These are phyloP conservation scores for Fusarium verticillioides DNA, from an alignment of 2,329 filamentous ascomycete genomes.

Conservation along the genomic window DNA sequence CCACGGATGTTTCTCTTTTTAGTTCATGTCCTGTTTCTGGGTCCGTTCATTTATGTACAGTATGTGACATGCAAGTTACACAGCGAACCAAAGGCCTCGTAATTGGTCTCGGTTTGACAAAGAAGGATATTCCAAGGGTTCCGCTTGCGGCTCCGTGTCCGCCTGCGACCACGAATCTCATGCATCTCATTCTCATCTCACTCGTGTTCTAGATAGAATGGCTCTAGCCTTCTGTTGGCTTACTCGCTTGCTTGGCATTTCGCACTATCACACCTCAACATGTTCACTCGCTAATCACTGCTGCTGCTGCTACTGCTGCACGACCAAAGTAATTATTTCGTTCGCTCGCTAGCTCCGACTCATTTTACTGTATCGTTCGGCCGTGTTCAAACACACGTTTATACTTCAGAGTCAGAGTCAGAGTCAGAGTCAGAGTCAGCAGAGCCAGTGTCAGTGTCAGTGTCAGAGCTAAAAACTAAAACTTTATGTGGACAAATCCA, in stretches of 20 bases:
- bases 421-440: not conserved
- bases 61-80: constrained; percentile 5
- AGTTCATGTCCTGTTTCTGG: not conserved
- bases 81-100: constrained; percentile 14
- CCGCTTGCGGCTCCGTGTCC: constrained; percentile 21
- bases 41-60: constrained; percentile 1
- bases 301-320: constrained; percentile 5
- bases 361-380: constrained; percentile 9
- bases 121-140: constrained; percentile 17
- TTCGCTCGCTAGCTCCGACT: constrained; percentile 28
- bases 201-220: constrained; percentile 2
- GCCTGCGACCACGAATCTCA: not conserved
- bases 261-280: constrained; percentile 3
- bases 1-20: not conserved
- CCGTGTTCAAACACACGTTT: not conserved
- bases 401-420: not conserved
- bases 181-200: not conserved
- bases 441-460: not conserved
- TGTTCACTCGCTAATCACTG: constrained; percentile 22
- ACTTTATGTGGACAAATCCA: not conserved
- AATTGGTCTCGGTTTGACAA: constrained; percentile 28
- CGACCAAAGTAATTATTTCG: constrained; percentile 23
- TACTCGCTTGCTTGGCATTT: not conserved
- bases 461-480: not conserved
- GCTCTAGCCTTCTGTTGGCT: constrained; percentile 12